Conservation (phyloP, 1,284 basidiomycete species). For the Malassezia yamatoensis region DNA sequence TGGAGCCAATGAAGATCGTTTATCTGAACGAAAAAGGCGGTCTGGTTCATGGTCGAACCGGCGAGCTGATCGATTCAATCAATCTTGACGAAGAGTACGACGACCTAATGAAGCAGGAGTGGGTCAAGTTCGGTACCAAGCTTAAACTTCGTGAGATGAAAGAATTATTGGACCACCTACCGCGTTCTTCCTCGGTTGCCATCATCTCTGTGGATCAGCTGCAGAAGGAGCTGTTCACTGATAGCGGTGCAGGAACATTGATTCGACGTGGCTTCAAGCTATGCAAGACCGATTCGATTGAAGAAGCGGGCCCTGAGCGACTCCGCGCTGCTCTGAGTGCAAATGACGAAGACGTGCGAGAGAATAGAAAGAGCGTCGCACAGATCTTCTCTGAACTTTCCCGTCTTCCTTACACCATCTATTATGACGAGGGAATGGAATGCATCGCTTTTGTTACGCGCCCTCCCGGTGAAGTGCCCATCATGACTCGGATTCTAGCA, state of each 20-base stretch:
- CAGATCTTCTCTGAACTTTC: constrained; percentile 70
- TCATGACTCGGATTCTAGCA: constrained; percentile 82
- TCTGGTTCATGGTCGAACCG: constrained; percentile 79
- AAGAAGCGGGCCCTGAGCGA: constrained; percentile 78
- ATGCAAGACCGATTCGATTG: constrained; percentile 73
- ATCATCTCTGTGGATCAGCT: constrained; percentile 89
- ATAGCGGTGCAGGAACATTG: constrained; percentile 91
- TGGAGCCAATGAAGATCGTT: constrained; percentile 70
- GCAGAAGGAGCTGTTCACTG: constrained; percentile 97
- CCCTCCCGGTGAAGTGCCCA: constrained; percentile 76
- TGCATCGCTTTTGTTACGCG: constrained; percentile 88
- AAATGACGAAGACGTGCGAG: constrained; percentile 80
- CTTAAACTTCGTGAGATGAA: constrained; percentile 99
- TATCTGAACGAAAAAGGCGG: constrained; percentile 98
- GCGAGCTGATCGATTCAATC: constrained; percentile 66
- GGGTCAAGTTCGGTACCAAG: constrained; percentile 99
- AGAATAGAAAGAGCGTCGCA: constrained; percentile 75
- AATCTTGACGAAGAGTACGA: constrained; percentile 99
- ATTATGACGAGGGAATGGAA: constrained; percentile 94
- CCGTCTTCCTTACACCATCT: constrained; percentile 70
- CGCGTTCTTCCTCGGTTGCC: constrained; percentile 92
- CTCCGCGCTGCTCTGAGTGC: constrained; percentile 60
- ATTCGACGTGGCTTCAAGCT: constrained; percentile 97
- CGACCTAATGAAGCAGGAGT: constrained; percentile 91
- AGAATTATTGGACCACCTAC: constrained; percentile 93